phyloP scores from a whole-genome alignment of 1,139 yeast genomes.

The Chernovozyma sophiae-reginae region DNA sequence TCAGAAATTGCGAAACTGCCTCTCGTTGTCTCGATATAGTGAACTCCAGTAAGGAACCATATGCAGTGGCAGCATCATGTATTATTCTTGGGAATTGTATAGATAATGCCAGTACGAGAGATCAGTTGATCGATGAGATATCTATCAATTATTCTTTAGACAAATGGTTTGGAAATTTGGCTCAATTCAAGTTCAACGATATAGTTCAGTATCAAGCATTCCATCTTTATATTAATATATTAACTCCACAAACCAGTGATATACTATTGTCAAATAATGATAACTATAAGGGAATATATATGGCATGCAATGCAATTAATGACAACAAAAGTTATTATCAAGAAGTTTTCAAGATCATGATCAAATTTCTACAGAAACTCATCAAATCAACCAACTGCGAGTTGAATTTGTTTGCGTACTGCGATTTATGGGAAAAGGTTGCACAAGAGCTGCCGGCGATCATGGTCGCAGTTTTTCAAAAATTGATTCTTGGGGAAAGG shows the following conservation, averaged over 20 bases:
- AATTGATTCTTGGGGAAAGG: neutral
- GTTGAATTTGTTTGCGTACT: neutral
- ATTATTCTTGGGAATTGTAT: slow-evolving; percentile 36
- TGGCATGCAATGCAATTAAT: slow-evolving; percentile 25
- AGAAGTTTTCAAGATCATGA: slow-evolving; percentile 26
- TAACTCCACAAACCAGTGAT: slow-evolving; percentile 16
- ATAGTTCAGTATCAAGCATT: slow-evolving; percentile 37
- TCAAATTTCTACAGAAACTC: slow-evolving; percentile 30
- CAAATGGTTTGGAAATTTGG: slow-evolving; percentile 18
- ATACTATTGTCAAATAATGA: slow-evolving; percentile 10
- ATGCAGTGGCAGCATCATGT: slow-evolving; percentile 6
- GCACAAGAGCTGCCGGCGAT: neutral
- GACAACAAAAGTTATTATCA: slow-evolving; percentile 37
- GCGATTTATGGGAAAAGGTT: neutral
- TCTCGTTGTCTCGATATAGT: slow-evolving; percentile 9
- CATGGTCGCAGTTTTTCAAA: neutral
- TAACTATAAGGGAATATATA: slow-evolving; percentile 12
- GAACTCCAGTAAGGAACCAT: neutral
- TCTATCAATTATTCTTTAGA: slow-evolving; percentile 8
- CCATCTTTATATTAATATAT: slow-evolving; percentile 32
- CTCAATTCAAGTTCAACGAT: slow-evolving; percentile 25
- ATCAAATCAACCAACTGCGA: neutral
- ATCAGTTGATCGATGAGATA: slow-evolving; percentile 10
- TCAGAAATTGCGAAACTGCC: slow-evolving; percentile 14
- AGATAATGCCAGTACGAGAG: slow-evolving; percentile 15